phyloP scores from a whole-genome alignment of 495 filamentous ascomycete species.

The Penicilliopsis zonata region DNA sequence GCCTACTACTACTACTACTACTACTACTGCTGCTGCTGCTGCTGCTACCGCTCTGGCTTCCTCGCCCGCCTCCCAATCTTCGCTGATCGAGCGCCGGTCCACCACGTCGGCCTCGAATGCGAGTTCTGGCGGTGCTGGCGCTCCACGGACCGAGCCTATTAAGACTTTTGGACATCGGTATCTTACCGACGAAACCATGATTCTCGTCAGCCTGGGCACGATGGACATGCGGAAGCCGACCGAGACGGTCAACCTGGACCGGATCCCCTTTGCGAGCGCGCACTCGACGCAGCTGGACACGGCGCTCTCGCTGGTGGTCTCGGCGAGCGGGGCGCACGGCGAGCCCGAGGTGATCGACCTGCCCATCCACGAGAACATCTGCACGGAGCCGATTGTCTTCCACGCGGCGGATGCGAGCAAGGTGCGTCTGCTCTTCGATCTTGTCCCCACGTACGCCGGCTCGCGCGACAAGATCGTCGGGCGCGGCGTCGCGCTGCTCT shows the following conservation, averaged over 20 bases:
- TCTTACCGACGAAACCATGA: conserved; percentile 75
- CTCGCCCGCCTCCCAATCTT: conserved; percentile 33
- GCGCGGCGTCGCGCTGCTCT: conserved; percentile 82
- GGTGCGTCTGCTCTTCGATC: conserved; percentile 86
- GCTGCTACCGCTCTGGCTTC: no score
- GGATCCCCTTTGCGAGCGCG: conserved; percentile 72
- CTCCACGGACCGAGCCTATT: conserved; percentile 70
- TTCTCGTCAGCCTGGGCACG: conserved; percentile 83
- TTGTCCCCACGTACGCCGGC: conserved; percentile 95
- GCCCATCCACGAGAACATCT: conserved; percentile 85
- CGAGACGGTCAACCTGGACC: conserved; percentile 77
- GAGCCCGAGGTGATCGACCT: conserved; percentile 84
- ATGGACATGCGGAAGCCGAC: conserved; percentile 83
- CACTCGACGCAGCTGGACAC: conserved; percentile 91
- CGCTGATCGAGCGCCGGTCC: conserved; percentile 41
- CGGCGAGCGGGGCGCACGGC: conserved; percentile 76
- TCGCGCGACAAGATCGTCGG: conserved; percentile 76
- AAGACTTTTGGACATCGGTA: conserved; percentile 96
- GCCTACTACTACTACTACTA: conserved; percentile 19
- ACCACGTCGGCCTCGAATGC: conserved; percentile 27
- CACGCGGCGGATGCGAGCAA: conserved; percentile 63
- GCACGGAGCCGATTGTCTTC: conserved; percentile 85
- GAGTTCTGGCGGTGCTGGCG: conserved; percentile 22
- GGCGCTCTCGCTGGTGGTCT: conserved; percentile 81
- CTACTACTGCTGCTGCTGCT: no score